These are phyloP conservation scores for Naumovozyma castellii DNA, from an alignment of 805 yeast genomes.

Conservation along the genomic window DNA sequence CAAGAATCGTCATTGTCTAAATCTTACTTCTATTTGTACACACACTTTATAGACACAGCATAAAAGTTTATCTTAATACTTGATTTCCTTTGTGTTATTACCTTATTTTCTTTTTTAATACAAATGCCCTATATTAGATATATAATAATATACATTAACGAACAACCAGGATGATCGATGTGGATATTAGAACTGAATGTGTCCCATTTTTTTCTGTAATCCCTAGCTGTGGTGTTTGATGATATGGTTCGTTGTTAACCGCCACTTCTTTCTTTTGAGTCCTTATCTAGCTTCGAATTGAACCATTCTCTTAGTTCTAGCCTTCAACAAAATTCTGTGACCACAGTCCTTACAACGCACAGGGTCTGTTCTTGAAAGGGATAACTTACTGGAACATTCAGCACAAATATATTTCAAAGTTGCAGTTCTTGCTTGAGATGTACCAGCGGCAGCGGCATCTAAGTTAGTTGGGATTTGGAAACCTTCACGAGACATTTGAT, in stretches of 20 bases:
- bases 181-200: too few relatives aligned
- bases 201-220: too few relatives aligned
- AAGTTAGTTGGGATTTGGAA: constrained; percentile 73
- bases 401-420: constrained; percentile 94
- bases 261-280: neutral
- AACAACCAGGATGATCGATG: too few relatives aligned
- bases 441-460: constrained; percentile 82
- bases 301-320: constrained; percentile 95
- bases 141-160: too few relatives aligned
- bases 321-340: constrained; percentile 93
- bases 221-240: too few relatives aligned
- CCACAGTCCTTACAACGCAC: constrained; percentile 98
- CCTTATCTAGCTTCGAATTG: constrained; percentile 69
- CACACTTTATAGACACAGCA: neutral
- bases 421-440: constrained; percentile 55
- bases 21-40: neutral
- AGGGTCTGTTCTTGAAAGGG: constrained; percentile 87
- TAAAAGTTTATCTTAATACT: too few relatives aligned
- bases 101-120: neutral
- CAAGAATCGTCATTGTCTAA: constrained; percentile 17
- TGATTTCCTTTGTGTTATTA: too few relatives aligned
- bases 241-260: too few relatives aligned
- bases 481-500: constrained; percentile 62
- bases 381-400: constrained; percentile 83
- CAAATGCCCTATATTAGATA: too few relatives aligned